Percentiles rank a stretch among this genome's conserved stretches.
These are phyloP conservation scores for Beauveria bassiana DNA, from an alignment of 2,329 filamentous ascomycete genomes.

Conservation along the genomic window DNA sequence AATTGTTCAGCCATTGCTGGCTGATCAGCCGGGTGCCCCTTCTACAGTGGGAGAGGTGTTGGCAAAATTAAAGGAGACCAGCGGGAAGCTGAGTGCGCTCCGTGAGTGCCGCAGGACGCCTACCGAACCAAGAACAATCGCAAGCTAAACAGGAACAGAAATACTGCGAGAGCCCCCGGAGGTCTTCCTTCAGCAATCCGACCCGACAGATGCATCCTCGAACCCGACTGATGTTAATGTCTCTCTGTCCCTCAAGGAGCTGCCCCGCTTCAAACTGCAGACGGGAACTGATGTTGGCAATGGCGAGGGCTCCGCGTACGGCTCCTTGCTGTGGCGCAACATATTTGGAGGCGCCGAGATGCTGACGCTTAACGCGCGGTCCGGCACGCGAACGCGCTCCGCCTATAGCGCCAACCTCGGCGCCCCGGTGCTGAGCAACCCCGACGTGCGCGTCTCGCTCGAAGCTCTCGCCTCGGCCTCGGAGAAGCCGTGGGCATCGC, in stretches of 20 bases:
- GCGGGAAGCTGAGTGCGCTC: slow-evolving; percentile 69
- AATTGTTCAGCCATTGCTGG: slow-evolving; percentile 70
- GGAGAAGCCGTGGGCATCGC: slow-evolving; percentile 85
- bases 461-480: slow-evolving; percentile 79
- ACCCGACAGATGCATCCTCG: slow-evolving; percentile 58
- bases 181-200: slow-evolving; percentile 72
- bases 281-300: slow-evolving; percentile 93
- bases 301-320: slow-evolving; percentile 87
- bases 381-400: slow-evolving; percentile 84
- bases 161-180: slow-evolving; percentile 81
- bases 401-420: slow-evolving; percentile 84
- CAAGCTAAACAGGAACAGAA: slow-evolving; percentile 41
- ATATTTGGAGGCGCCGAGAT: slow-evolving; percentile 91
- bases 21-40: slow-evolving; percentile 53
- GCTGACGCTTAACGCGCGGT: slow-evolving; percentile 75
- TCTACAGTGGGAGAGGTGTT: slow-evolving; percentile 79
- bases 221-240: slow-evolving; percentile 74
- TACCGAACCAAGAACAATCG: background rate
- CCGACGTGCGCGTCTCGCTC: slow-evolving; percentile 68
- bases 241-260: slow-evolving; percentile 74
- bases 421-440: slow-evolving; percentile 75
- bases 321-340: slow-evolving; percentile 80
- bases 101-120: slow-evolving; percentile 44
- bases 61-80: slow-evolving; percentile 59
- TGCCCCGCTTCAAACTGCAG: slow-evolving; percentile 77